A percentile compares a stretch with the other conserved stretches of the same genome.
Evolutionary conservation across 495 filamentous ascomycete species (phyloP).

Genomic region (Rhypophila decipiens): DNA sequence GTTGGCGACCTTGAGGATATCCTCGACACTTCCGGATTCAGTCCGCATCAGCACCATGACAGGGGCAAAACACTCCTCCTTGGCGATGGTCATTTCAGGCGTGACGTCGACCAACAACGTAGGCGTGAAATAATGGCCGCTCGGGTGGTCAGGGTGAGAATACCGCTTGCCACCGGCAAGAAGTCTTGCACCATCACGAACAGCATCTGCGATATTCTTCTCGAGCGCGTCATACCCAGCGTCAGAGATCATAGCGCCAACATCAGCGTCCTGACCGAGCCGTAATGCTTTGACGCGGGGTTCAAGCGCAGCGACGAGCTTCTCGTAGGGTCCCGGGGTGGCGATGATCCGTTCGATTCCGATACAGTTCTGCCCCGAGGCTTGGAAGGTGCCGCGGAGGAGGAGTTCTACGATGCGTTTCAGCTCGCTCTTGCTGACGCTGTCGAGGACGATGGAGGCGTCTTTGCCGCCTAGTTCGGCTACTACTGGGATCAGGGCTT

Average conservation of each 20-base stretch:
- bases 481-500: conserved; percentile 71
- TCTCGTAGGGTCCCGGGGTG: conserved; percentile 63
- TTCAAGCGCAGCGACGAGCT: conserved; percentile 62
- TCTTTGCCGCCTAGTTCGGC: conserved; percentile 96
- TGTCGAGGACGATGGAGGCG: conserved; percentile 84
- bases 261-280: conserved; percentile 58
- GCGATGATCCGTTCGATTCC: conserved; percentile 92
- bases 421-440: conserved; percentile 56
- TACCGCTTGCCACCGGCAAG: conserved; percentile 71
- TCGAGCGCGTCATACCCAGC: conserved; percentile 65
- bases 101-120: conserved; percentile 85
- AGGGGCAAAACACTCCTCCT: conserved; percentile 87
- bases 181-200: conserved; percentile 69
- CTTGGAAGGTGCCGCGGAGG: conserved; percentile 89
- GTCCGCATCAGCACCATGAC: conserved; percentile 80
- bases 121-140: conserved; percentile 86
- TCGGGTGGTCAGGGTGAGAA: conserved; percentile 59
- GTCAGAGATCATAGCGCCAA: conserved; percentile 85
- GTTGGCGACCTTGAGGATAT: conserved; percentile 69
- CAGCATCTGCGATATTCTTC: conserved; percentile 66
- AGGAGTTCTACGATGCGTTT: conserved; percentile 68
- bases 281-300: conserved; percentile 66
- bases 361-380: conserved; percentile 97
- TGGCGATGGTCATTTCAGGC: conserved; percentile 72
- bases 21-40: conserved; percentile 35